Conservation (phyloP, 768 basidiomycete species). For the Xerocomellus dryophilus region DNA sequence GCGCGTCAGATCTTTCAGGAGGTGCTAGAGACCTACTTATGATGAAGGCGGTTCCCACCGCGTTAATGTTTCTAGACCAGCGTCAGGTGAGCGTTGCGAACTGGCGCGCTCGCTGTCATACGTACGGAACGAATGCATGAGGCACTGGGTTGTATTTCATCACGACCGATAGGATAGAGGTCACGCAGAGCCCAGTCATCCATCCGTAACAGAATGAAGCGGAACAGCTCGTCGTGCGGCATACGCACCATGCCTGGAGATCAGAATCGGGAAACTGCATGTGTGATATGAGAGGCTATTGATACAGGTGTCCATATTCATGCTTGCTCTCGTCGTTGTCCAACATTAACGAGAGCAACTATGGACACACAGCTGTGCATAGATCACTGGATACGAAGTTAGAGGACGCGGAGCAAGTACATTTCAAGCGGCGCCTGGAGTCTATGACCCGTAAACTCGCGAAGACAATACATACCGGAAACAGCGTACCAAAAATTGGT, state of each 20-base stretch:
- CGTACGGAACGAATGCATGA: conserved; percentile 3
- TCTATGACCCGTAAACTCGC: conserved; percentile 27
- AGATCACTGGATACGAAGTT: not conserved
- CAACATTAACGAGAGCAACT: not conserved
- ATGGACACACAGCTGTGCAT: not conserved
- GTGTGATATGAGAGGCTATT: not conserved
- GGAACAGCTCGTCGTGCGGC: not conserved
- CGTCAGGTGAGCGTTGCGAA: not conserved
- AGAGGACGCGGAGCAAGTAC: too few relatives aligned
- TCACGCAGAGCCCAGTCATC: not conserved
- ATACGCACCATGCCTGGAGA: not conserved
- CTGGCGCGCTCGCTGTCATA: not conserved
- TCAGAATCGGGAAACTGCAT: conserved; percentile 7
- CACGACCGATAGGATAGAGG: conserved; percentile 1
- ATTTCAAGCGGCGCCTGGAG: conserved; percentile 22
- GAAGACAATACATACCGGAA: conserved; percentile 12
- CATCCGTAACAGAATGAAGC: not conserved
- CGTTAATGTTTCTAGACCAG: not conserved
- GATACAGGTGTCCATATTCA: not conserved
- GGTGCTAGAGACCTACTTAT: not conserved
- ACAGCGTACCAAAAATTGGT: conserved; percentile 8
- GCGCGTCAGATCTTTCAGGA: too few relatives aligned
- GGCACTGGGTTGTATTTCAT: conserved; percentile 1
- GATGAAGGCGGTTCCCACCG: not conserved
- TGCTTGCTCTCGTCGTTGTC: too few relatives aligned